Evolutionary conservation across 2,329 filamentous ascomycete genomes (phyloP).

Genomic region (Ophiostoma pallidulum): DNA sequence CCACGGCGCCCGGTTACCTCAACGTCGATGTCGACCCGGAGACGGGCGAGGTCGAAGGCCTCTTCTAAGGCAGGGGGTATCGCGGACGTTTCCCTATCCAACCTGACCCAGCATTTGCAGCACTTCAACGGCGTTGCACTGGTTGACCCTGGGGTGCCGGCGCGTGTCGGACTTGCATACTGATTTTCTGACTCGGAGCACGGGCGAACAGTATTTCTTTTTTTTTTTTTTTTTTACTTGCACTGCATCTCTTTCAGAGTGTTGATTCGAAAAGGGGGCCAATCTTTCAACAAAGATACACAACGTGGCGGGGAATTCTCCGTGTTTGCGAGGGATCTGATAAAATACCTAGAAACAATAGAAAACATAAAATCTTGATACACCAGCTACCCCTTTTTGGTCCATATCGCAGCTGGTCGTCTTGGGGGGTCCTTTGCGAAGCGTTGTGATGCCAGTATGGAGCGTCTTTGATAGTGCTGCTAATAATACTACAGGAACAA

Average conservation of each 20-base stretch:
- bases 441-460: too few species aligned
- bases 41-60: constrained; percentile 77
- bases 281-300: constrained; percentile 18
- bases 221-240: too few species aligned
- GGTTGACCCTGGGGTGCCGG: neutral
- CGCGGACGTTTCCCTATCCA: neutral
- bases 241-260: too few species aligned
- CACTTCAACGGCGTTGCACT: constrained; percentile 17
- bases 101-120: constrained; percentile 2
- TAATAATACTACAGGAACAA: too few species aligned
- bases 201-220: constrained; percentile 9
- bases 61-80: constrained; percentile 55
- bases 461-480: too few species aligned
- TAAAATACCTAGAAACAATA: too few species aligned
- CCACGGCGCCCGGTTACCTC: constrained; percentile 88
- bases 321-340: neutral
- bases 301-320: constrained; percentile 1
- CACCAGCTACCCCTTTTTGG: too few species aligned
- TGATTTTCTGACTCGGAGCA: constrained; percentile 5
- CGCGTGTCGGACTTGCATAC: constrained; percentile 1
- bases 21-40: constrained; percentile 80
- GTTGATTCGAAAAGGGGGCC: neutral
- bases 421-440: too few species aligned
- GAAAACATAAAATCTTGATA: too few species aligned
- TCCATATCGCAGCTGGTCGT: too few species aligned